Percentiles rank a stretch among this genome's conserved stretches.
phyloP scores from a whole-genome alignment of 306 rosid genomes.

The Acacia acuminata region DNA sequence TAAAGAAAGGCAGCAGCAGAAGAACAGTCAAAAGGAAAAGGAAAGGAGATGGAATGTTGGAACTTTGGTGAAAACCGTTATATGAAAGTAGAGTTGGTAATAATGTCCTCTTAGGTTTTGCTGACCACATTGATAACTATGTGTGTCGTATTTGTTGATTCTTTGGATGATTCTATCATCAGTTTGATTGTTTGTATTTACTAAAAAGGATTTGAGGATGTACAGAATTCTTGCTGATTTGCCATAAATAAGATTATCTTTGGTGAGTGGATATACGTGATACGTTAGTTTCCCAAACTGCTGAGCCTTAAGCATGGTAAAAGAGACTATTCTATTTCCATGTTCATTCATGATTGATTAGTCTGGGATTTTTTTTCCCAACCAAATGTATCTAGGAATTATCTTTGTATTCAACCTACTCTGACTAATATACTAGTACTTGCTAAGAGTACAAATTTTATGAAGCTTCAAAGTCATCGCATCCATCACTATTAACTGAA shows the following conservation, averaged over 20 bases:
- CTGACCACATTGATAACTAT: not conserved
- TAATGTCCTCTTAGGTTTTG: constrained; percentile 7
- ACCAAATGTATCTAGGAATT: not conserved
- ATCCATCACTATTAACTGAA: not conserved
- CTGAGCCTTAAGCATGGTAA: not conserved
- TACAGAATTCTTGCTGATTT: constrained; percentile 3
- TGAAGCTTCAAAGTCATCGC: not conserved
- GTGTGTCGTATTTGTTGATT: not conserved
- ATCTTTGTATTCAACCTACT: not conserved
- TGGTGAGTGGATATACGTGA: not conserved
- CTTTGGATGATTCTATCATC: constrained; percentile 31
- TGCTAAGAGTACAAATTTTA: not conserved
- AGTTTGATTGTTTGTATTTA: constrained; percentile 4
- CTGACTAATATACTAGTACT: not conserved
- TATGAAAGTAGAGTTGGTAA: constrained; percentile 21
- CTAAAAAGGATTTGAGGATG: not conserved
- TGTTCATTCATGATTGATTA: not conserved
- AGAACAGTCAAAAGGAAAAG: constrained; percentile 76
- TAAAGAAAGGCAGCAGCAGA: constrained; percentile 60
- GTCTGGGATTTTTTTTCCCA: not conserved
- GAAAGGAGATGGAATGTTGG: constrained; percentile 88
- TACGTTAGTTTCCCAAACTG: not conserved
- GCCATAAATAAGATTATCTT: not conserved
- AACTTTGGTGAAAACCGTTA: constrained; percentile 41
- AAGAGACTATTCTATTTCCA: not conserved